Evolutionary conservation across 2,329 filamentous ascomycete species (phyloP), one percentile per base, ranked within the genome.

Genomic region (Akanthomyces muscarius): DNA sequence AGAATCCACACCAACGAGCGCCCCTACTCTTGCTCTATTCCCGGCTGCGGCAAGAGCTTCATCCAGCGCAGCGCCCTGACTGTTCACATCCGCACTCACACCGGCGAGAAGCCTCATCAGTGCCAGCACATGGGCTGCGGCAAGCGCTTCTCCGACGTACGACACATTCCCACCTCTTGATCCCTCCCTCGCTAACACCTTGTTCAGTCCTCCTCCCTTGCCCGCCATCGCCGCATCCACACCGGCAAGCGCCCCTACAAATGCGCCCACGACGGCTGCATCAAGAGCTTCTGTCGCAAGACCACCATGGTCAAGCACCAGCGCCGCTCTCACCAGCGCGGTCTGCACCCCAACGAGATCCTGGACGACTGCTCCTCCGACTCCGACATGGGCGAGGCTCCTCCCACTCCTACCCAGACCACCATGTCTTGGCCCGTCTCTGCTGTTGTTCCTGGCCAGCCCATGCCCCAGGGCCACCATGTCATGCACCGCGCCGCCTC

Each of bases 1-100:
- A 82, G 87, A 66, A 90, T 89, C 70, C 87, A 90, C 74, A 90
- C 87, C 61, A 89, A 89, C 70, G 87, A 89, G 73, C 79, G 87
- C 23, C 87, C 87, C 11, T 89, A 89, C 71, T 79, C 81, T 36
- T 90, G 87, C 74, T 78, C 77, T 62, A 83, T 79, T 10, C 79
- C 80, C 10, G 84, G 82, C 6, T 90, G 87, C 70, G 84, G 85
- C 51, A 89, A 90, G 76, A 86, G 85, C 73, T 90, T 90, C 73
- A 89, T 89, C 66, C 87, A 90, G 70, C 79, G 86, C 65, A 89
- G 87, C 73, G 87, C 87, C 45, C 74, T 90, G 67, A 89, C 86
- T 3, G 87, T 90, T 47, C 88, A 90, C 71, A 87, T 87, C 63
- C 83, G 88, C 66, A 89, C 86, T 14, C 88, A 89, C 66, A 89